Evolutionary conservation across 2,329 filamentous ascomycete genomes (phyloP), one percentile per base, ranked within the genome.

Genomic region (Fusarium robinianum): DNA sequence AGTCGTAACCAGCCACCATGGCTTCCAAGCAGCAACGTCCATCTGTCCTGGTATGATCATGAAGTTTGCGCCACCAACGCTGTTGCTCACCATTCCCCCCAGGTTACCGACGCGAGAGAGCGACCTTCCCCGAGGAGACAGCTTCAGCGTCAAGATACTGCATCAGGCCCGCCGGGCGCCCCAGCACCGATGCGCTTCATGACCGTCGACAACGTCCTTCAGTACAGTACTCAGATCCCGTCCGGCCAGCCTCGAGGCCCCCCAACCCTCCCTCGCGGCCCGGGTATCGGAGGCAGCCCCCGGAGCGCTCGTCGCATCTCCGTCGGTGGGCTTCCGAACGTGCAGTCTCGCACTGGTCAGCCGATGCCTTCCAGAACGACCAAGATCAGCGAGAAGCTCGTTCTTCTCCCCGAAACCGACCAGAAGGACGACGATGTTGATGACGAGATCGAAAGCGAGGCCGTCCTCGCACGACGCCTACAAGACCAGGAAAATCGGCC

Each of bases 371-470:
- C 89, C 5, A 81, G 94, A 39, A 95, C 90, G 24, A 95, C 90
- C 18, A 96, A 97, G 68, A 86, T 95, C 53, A 96, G 89, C 67
- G 90, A 97, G 73, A 97, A 97, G 71, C 77, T 99, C n/a, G 94
- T 99, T 0, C 75, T 97, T 23, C 78, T 99, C 10, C 94, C 94
- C 1, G 92, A 96, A 63, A 87, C 90, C 1, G 76, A 76, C 4
- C 78, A 76, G 6, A 80, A 81, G 25, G 84, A 81, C 6, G 66
- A 67, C 26, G 68, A 73, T 24, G 70, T 72, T 14, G 78, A 83
- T 25, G 86, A 87, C 41, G 83, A 84, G 36, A 63, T 76, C 10
- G 74, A 77, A 59, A 77, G 64, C 62, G 73, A 65, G 33, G 57
- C 63, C 2, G 65, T 66, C 4, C 52, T 73, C 12, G 65, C 66